Evolutionary conservation across 2,329 filamentous ascomycete species (phyloP).

Genomic region (Myriosclerotinia scirpicola): DNA sequence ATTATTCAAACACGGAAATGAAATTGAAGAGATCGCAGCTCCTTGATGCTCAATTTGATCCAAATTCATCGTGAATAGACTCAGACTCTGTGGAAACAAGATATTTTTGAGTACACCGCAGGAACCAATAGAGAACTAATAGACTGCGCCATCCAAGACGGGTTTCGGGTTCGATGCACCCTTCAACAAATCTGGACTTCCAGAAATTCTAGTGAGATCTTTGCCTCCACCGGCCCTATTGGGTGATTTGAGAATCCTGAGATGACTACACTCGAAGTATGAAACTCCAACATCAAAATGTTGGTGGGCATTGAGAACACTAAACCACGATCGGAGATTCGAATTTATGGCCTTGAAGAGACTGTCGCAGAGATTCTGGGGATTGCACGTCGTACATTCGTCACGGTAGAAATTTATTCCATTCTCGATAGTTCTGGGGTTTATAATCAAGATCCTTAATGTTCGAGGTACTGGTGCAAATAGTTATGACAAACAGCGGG

Average conservation of each 20-base stretch:
- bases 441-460: background rate
- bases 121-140: too few species aligned
- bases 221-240: too few species aligned
- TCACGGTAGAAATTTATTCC: background rate
- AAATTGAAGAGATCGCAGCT: too few species aligned
- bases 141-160: too few species aligned
- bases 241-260: background rate
- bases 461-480: background rate
- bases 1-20: too few species aligned
- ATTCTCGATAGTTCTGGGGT: background rate
- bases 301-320: background rate
- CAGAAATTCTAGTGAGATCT: too few species aligned
- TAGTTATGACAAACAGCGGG: background rate
- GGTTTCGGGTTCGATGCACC: too few species aligned
- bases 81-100: too few species aligned
- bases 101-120: too few species aligned
- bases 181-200: too few species aligned
- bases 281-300: background rate
- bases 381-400: background rate
- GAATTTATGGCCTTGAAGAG: background rate
- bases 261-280: background rate
- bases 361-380: background rate
- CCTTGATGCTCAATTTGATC: too few species aligned
- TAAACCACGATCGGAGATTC: background rate
- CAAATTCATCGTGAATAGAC: too few species aligned